phyloP scores from a whole-genome alignment of 1,284 basidiomycete genomes.

The Trichosporon coremiiforme region DNA sequence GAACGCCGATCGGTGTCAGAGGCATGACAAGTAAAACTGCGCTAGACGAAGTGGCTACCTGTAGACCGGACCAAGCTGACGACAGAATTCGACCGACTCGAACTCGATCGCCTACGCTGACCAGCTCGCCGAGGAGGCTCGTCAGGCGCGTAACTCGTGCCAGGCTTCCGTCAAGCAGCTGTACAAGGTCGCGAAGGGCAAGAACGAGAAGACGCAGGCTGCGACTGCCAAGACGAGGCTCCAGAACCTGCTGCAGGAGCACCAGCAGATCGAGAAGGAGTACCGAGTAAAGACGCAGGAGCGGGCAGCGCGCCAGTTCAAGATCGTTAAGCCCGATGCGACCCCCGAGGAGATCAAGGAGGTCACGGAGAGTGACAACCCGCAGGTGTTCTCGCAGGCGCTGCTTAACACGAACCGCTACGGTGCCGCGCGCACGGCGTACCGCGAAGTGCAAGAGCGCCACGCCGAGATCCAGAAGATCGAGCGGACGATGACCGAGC shows the following conservation, averaged over 20 bases:
- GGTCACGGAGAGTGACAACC: constrained; percentile 74
- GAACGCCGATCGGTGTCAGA: too few relatives aligned
- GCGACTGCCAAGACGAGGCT: constrained; percentile 58
- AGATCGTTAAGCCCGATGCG: constrained; percentile 92
- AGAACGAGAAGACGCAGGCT: constrained; percentile 81
- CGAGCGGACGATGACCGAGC: constrained; percentile 81
- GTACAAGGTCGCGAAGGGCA: constrained; percentile 73
- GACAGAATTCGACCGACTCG: constrained; percentile 51
- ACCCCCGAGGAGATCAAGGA: constrained; percentile 77
- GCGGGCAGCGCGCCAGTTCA: constrained; percentile 92
- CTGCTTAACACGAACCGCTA: constrained; percentile 80
- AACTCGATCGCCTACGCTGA: constrained; percentile 60
- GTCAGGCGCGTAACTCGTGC: constrained; percentile 69
- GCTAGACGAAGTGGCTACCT: too few relatives aligned
- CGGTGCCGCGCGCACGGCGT: constrained; percentile 78
- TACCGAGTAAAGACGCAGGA: constrained; percentile 92
- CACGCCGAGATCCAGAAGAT: constrained; percentile 86
- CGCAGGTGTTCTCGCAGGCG: constrained; percentile 85
- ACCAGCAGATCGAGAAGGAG: constrained; percentile 88
- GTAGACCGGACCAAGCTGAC: too few relatives aligned
- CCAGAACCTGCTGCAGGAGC: constrained; percentile 59
- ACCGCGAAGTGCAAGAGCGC: constrained; percentile 85
- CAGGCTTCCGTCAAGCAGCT: constrained; percentile 78
- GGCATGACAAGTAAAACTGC: too few relatives aligned
- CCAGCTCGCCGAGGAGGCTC: constrained; percentile 74